These are phyloP conservation scores for Corymbia citriodora DNA, from an alignment of 441 rosid species.

Conservation along the genomic window DNA sequence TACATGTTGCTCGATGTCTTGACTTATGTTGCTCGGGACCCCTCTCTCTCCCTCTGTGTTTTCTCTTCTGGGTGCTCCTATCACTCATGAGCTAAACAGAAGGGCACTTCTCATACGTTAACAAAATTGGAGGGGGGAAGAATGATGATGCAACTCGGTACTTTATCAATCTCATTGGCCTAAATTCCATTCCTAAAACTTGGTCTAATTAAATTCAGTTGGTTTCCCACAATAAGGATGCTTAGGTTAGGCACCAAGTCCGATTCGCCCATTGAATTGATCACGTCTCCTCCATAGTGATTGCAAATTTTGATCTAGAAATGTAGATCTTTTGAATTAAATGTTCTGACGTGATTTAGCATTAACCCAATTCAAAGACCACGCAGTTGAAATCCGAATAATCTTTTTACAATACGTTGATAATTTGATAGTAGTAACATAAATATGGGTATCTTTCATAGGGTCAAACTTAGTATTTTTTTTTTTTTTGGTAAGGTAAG, in stretches of 20 bases:
- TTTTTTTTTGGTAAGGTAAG: too few relatives aligned
- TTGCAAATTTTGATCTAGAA: neutral
- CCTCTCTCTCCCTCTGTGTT: neutral
- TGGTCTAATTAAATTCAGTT: neutral
- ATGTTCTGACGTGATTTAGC: rapidly evolving
- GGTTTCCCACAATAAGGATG: rapidly evolving
- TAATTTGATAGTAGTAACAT: neutral
- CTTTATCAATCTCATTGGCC: neutral
- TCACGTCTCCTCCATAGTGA: rapidly evolving
- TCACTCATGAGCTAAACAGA: rapidly evolving
- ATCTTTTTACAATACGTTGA: neutral
- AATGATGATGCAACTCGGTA: neutral
- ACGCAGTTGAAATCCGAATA: rapidly evolving
- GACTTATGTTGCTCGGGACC: neutral
- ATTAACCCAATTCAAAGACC: neutral
- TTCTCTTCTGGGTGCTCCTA: too few relatives aligned
- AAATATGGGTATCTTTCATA: neutral
- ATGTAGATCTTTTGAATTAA: neutral
- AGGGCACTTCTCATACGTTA: neutral
- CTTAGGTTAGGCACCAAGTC: rapidly evolving
- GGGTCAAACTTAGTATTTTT: neutral
- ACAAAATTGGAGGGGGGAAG: neutral
- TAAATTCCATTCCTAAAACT: neutral
- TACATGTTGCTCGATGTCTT: neutral
- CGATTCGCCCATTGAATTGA: rapidly evolving